phyloP scores from a whole-genome alignment of 2,329 filamentous ascomycete genomes.

The Sporothrix brasiliensis region DNA sequence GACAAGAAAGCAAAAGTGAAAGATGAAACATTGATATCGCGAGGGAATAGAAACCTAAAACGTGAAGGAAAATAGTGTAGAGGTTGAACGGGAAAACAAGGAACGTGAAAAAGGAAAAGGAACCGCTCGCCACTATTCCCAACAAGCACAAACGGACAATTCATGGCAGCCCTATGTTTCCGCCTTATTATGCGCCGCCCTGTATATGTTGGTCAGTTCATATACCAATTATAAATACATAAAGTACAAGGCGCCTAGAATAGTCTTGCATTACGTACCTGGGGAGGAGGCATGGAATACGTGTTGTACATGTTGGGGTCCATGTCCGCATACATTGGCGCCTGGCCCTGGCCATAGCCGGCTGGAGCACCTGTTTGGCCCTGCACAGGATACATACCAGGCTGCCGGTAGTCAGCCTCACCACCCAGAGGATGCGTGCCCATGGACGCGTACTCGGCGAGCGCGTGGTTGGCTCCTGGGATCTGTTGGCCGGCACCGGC shows the following conservation, averaged over 20 bases:
- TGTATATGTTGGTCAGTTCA: background rate
- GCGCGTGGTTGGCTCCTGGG: constrained; percentile 57
- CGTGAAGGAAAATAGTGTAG: background rate
- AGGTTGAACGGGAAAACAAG: constrained; percentile 10
- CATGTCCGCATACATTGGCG: constrained; percentile 79
- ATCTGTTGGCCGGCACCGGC: constrained; percentile 55
- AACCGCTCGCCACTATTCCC: background rate
- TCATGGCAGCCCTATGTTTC: background rate
- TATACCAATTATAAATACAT: background rate
- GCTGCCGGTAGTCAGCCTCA: constrained; percentile 78
- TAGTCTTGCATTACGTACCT: constrained; percentile 56
- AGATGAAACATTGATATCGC: background rate
- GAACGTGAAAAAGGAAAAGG: background rate
- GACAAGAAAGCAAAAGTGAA: constrained; percentile 3
- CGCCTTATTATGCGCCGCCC: constrained; percentile 17
- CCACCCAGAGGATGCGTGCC: constrained; percentile 64
- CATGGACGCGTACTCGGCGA: constrained; percentile 61
- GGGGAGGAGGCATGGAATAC: constrained; percentile 76
- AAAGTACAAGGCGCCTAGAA: background rate
- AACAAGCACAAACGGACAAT: background rate
- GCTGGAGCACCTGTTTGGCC: constrained; percentile 72
- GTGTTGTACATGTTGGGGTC: constrained; percentile 81
- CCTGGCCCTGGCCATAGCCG: constrained; percentile 75
- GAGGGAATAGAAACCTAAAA: constrained; percentile 12
- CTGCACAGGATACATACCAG: constrained; percentile 78